phyloP scores from a whole-genome alignment of 2,329 filamentous ascomycete genomes.

The Arthrobotrys entomopaga region DNA sequence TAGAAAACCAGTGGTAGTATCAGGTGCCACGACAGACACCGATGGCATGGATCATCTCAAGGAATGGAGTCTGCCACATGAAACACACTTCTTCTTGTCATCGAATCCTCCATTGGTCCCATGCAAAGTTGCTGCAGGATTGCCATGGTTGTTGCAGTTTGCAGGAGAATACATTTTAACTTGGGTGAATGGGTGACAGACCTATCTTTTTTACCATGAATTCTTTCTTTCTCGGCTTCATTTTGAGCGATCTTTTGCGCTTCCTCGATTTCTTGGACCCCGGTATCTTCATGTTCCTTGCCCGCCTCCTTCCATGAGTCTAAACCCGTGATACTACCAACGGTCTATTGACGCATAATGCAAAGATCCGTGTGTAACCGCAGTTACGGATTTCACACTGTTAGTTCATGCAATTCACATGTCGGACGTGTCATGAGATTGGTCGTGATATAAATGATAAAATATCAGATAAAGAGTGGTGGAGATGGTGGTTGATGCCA shows the following conservation, averaged over 20 bases:
- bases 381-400: slow-evolving; percentile 1
- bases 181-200: slow-evolving; percentile 21
- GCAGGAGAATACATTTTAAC: slow-evolving; percentile 15
- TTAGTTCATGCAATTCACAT: too few species aligned
- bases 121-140: slow-evolving; percentile 7
- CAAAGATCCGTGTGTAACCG: slow-evolving; percentile 38
- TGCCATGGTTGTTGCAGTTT: slow-evolving; percentile 21
- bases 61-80: slow-evolving; percentile 27
- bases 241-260: slow-evolving; percentile 15
- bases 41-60: slow-evolving; percentile 30
- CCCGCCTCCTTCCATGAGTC: slow-evolving; percentile 38
- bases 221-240: slow-evolving; percentile 27
- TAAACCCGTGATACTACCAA: slow-evolving; percentile 31
- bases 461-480: too few species aligned
- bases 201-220: slow-evolving; percentile 41
- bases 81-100: slow-evolving; percentile 21
- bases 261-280: slow-evolving; percentile 24
- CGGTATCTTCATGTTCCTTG: slow-evolving; percentile 11
- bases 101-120: slow-evolving; percentile 7
- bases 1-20: slow-evolving; percentile 28
- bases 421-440: too few species aligned
- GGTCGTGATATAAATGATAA: too few species aligned
- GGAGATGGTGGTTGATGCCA: too few species aligned
- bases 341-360: slow-evolving; percentile 10
- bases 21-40: slow-evolving; percentile 50